Conservation (phyloP, 108 stramenopile species). For the Nitzschia sp. region DNA sequence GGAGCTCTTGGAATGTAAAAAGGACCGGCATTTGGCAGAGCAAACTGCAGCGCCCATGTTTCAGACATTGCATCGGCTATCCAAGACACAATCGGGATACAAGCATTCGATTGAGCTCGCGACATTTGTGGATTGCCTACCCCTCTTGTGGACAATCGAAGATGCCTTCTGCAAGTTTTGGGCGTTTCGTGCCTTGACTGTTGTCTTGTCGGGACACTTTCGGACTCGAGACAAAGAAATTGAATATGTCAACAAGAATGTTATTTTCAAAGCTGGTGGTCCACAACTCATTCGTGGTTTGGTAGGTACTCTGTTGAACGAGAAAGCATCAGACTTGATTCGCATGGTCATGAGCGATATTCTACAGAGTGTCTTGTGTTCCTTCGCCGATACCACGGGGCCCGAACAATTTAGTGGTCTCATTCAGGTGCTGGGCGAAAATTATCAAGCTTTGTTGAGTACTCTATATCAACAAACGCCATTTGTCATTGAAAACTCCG, state of each 20-base stretch:
- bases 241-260: conserved; percentile 71
- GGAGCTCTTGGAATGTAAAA: conserved; percentile 32
- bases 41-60: conserved; percentile 44
- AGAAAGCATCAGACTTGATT: conserved; percentile 42
- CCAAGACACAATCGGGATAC: conserved; percentile 56
- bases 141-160: conserved; percentile 40
- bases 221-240: conserved; percentile 38
- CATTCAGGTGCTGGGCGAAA: conserved; percentile 45
- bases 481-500: conserved; percentile 79
- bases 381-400: conserved; percentile 58
- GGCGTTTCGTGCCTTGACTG: conserved; percentile 43
- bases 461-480: conserved; percentile 62
- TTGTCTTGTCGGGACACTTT: conserved; percentile 35
- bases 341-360: conserved; percentile 65
- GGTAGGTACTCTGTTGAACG: conserved; percentile 40
- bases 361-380: conserved; percentile 65
- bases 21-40: conserved; percentile 37
- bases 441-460: conserved; percentile 57
- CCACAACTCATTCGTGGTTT: conserved; percentile 36
- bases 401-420: conserved; percentile 53
- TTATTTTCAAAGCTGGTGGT: conserved; percentile 58
- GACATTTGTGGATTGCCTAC: conserved; percentile 43
- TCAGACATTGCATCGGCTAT: conserved; percentile 56
- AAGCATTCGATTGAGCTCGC: conserved; percentile 46
- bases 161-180: conserved; percentile 58